These are phyloP conservation scores for Phlyctochytrium planicorne DNA, from an alignment of 192 early-diverging fungal genomes.

Conservation along the genomic window DNA sequence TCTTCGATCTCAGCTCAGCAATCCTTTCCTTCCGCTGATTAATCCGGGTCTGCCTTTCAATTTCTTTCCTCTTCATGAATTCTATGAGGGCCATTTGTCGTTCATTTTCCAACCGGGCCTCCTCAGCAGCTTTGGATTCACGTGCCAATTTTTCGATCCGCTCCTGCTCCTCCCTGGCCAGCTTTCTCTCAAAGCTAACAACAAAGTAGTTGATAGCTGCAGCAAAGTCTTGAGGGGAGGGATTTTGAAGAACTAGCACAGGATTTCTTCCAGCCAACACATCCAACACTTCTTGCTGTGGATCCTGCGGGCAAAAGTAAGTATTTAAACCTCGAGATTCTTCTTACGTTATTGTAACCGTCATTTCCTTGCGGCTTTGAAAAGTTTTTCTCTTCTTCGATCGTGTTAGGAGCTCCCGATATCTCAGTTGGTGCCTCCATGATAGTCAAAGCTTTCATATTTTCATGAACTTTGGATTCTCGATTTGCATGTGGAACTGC, in stretches of 20 bases:
- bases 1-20: conserved; percentile 9
- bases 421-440: too few species aligned
- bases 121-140: conserved; percentile 31
- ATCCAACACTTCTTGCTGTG: too few species aligned
- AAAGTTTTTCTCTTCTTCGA: too few species aligned
- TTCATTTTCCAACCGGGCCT: conserved; percentile 29
- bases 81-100: conserved; percentile 23
- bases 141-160: conserved; percentile 29
- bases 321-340: too few species aligned
- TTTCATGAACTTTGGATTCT: too few species aligned
- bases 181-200: conserved; percentile 19
- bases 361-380: too few species aligned
- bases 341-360: too few species aligned
- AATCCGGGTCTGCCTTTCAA: conserved; percentile 24
- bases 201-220: conserved; percentile 42
- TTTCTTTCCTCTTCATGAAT: conserved; percentile 32
- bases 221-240: conserved; percentile 37
- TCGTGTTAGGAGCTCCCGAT: too few species aligned
- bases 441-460: too few species aligned
- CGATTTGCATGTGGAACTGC: too few species aligned
- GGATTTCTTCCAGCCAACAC: conserved; percentile 13
- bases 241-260: conserved; percentile 42
- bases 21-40: conserved; percentile 23
- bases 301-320: too few species aligned
- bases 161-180: conserved; percentile 30